Conservation (phyloP, 768 basidiomycete genomes). For the Amanita pallidorosea region DNA sequence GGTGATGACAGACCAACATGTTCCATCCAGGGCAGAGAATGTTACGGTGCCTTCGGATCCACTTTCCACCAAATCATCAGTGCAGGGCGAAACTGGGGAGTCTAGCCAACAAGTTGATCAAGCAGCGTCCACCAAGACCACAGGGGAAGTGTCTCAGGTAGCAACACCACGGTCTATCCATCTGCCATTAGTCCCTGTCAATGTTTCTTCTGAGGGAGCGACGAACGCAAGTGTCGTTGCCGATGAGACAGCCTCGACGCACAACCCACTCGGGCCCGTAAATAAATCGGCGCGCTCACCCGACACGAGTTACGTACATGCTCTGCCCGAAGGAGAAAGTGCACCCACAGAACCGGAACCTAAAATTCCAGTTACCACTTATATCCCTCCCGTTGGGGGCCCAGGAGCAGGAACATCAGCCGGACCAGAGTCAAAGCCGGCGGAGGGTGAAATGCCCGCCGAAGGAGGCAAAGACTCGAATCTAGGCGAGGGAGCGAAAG, state of each 20-base stretch:
- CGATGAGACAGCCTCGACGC: slow-evolving; percentile 1
- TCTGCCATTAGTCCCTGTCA: slow-evolving; percentile 2
- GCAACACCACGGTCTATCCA: neutral
- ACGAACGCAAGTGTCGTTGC: neutral
- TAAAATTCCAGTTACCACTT: neutral
- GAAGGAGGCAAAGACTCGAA: neutral
- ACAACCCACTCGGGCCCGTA: slow-evolving; percentile 1
- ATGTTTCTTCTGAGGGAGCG: neutral
- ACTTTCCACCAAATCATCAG: neutral
- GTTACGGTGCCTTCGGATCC: too few relatives aligned
- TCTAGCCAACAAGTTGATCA: neutral
- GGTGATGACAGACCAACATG: neutral
- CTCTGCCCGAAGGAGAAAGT: neutral
- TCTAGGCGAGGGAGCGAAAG: neutral
- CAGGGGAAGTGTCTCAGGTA: slow-evolving; percentile 1
- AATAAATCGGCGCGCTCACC: neutral
- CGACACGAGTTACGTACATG: neutral
- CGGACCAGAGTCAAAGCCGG: neutral
- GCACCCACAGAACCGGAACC: neutral
- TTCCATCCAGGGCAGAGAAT: neutral
- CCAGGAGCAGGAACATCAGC: neutral
- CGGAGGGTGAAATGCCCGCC: neutral
- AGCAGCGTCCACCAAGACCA: neutral
- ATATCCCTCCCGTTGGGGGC: neutral
- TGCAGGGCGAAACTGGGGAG: neutral